Percentiles rank a stretch among this genome's conserved stretches.
phyloP scores from a whole-genome alignment of 148 eudicot species.

The Vaccinium macrocarpon region DNA sequence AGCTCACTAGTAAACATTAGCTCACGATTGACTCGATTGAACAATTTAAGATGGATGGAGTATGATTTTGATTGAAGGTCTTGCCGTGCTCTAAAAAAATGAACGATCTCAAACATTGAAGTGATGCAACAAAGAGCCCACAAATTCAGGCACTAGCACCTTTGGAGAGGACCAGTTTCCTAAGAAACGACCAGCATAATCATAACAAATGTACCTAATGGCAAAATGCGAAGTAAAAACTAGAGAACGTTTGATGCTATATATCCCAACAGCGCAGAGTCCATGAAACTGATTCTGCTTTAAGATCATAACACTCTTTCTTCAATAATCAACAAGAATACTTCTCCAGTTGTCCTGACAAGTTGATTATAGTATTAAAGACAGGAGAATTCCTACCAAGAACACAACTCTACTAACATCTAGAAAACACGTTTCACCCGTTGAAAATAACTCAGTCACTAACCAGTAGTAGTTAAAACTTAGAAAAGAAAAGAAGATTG shows the following conservation, averaged over 20 bases:
- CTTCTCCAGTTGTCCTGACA: background rate
- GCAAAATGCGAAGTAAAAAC: background rate
- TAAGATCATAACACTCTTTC: background rate
- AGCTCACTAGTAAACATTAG: too few species aligned
- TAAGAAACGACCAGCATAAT: background rate
- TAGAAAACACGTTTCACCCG: conserved; percentile 16
- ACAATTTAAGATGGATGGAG: too few species aligned
- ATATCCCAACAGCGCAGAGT: background rate
- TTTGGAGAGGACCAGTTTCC: background rate
- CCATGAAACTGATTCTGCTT: background rate
- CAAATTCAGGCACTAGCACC: background rate
- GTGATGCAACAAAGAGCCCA: background rate
- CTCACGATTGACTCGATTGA: background rate
- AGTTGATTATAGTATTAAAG: background rate
- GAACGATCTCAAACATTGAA: background rate
- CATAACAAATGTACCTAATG: conserved; percentile 19
- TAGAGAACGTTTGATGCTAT: background rate
- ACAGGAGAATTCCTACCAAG: conserved; percentile 17
- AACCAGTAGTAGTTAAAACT: conserved; percentile 16
- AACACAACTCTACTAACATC: conserved; percentile 16
- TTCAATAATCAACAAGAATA: background rate
- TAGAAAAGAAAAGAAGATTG: conserved; percentile 17
- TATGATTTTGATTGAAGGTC: background rate
- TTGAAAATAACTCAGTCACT: conserved; percentile 30
- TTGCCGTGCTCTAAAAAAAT: background rate